Percentiles rank a stretch among this genome's conserved stretches.
Conservation (phyloP, 495 filamentous ascomycete species). For the Choiromyces venosus region DNA sequence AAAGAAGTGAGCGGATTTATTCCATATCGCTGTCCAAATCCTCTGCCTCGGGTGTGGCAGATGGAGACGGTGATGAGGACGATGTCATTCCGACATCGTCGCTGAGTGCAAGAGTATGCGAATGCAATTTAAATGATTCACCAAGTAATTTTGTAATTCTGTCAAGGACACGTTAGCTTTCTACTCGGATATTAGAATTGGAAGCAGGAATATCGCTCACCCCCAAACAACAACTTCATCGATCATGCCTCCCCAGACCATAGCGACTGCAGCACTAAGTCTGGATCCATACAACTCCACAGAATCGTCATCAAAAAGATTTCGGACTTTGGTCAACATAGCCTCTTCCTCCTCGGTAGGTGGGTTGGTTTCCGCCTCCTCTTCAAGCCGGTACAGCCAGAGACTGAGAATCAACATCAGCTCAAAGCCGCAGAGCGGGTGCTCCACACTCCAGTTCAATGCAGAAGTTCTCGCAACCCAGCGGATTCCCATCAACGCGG, state of each 20-base stretch:
- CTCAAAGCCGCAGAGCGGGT: conserved; percentile 92
- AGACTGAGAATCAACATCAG: conserved; percentile 97
- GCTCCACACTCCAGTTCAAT: conserved; percentile 98
- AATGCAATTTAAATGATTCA: conserved; percentile 94
- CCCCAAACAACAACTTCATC: conserved; percentile 99
- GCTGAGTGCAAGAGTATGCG: conserved; percentile 87
- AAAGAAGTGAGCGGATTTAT: conserved; percentile 20
- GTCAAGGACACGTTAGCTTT: conserved; percentile 48
- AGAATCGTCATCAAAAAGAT: conserved; percentile 82
- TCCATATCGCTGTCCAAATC: conserved; percentile 39
- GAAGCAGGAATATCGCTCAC: conserved; percentile 50
- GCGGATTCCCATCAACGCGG: conserved; percentile 87
- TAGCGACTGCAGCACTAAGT: conserved; percentile 86
- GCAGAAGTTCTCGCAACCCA: conserved; percentile 96
- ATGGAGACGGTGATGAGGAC: conserved; percentile 39
- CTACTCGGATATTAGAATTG: conserved; percentile 8
- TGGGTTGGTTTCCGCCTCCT: conserved; percentile 74
- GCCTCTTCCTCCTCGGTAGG: conserved; percentile 82
- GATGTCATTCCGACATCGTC: conserved; percentile 59
- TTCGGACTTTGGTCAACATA: conserved; percentile 93
- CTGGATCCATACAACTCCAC: conserved; percentile 71
- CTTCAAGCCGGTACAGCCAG: conserved; percentile 98
- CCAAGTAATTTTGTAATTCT: conserved; percentile 98
- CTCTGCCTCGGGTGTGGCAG: conserved; percentile 39
- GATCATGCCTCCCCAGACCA: conserved; percentile 95